phyloP scores from a whole-genome alignment of 2,329 filamentous ascomycete genomes.

The Stagonosporopsis chrysanthemi region DNA sequence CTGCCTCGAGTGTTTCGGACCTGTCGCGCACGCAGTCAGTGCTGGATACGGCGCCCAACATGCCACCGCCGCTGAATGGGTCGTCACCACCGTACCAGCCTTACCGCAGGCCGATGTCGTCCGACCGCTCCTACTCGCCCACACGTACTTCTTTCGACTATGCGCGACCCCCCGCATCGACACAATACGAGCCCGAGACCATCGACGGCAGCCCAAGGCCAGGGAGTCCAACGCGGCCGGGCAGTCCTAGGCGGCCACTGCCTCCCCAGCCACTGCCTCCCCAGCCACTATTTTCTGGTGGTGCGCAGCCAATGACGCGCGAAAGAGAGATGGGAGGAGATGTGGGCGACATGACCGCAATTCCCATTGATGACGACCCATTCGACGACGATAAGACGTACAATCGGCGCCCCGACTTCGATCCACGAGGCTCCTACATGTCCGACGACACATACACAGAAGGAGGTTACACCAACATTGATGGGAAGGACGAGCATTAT shows the following conservation, averaged over 20 bases:
- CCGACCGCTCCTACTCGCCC: constrained; percentile 64
- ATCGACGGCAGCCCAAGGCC: constrained; percentile 89
- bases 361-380: constrained; percentile 68
- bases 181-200: constrained; percentile 78
- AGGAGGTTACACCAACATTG: constrained; percentile 48
- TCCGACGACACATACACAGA: constrained; percentile 68
- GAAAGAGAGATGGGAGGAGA: constrained; percentile 59
- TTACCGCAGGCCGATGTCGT: constrained; percentile 61
- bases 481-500: constrained; percentile 77
- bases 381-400: constrained; percentile 73
- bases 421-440: constrained; percentile 69
- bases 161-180: constrained; percentile 73
- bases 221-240: constrained; percentile 88
- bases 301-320: constrained; percentile 53
- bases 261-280: constrained; percentile 90
- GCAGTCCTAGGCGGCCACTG: constrained; percentile 72
- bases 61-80: constrained; percentile 66
- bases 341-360: constrained; percentile 74
- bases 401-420: constrained; percentile 64
- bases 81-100: constrained; percentile 67
- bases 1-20: constrained; percentile 52
- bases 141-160: constrained; percentile 67
- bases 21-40: constrained; percentile 59
- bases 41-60: constrained; percentile 58
- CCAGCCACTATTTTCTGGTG: constrained; percentile 79